phyloP scores from a whole-genome alignment of 2,329 filamentous ascomycete species.

The Cladosporium velox region DNA sequence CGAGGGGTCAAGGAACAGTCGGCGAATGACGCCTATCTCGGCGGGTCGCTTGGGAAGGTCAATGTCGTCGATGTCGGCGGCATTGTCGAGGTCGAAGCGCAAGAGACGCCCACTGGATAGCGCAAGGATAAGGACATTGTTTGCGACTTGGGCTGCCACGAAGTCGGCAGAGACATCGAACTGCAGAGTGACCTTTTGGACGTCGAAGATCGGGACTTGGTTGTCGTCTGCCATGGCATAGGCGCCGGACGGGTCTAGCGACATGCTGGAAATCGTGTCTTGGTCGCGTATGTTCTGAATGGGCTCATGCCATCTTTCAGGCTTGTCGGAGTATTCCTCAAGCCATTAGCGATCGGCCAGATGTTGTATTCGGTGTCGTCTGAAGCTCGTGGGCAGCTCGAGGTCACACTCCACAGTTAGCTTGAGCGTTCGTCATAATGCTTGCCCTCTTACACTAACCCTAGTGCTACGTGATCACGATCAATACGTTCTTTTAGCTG shows the following conservation, averaged over 20 bases:
- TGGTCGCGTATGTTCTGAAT: neutral
- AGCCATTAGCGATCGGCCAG: neutral
- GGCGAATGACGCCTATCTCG: constrained; percentile 87
- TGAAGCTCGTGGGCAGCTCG: neutral
- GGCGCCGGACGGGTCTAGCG: constrained; percentile 30
- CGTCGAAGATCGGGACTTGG: constrained; percentile 81
- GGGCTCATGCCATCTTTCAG: constrained; percentile 16
- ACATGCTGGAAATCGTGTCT: constrained; percentile 23
- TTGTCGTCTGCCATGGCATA: constrained; percentile 31
- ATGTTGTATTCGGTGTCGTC: neutral
- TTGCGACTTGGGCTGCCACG: constrained; percentile 92
- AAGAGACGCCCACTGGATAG: constrained; percentile 90
- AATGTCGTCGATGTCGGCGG: constrained; percentile 97
- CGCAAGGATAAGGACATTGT: constrained; percentile 92
- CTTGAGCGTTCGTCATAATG: neutral
- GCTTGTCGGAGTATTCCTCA: neutral
- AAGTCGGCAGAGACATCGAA: constrained; percentile 96
- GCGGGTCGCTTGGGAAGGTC: constrained; percentile 91
- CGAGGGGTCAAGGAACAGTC: constrained; percentile 96
- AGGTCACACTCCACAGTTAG: neutral
- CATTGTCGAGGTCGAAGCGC: constrained; percentile 88
- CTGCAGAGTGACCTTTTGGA: constrained; percentile 88
- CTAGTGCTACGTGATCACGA: neutral
- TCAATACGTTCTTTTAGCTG: neutral
- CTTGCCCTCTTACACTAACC: neutral